Evolutionary conservation across 1,284 basidiomycete genomes (phyloP), one percentile per base, ranked within the genome.

Genomic region (Crocinoboletus sp.): DNA sequence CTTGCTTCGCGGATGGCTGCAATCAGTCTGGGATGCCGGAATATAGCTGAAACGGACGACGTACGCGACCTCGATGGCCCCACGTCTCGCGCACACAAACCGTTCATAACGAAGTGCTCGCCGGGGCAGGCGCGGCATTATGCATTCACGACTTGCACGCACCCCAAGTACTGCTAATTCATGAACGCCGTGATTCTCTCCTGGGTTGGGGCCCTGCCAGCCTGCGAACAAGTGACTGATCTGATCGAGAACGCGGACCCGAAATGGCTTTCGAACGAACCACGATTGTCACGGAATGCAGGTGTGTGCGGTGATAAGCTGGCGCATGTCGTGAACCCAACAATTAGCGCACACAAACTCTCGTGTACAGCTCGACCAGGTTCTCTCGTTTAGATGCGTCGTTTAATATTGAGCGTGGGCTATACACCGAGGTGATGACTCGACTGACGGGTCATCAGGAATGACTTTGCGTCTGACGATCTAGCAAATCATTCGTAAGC

Each of bases 1-100:
- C 56, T 57, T 45, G 44, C 43, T 61, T 57, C 48, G 43, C 59
- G 57, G 59, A 58, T 9, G 10, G 17, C 16, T 22, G 16, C 27
- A 30, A 30, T 36, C 0, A 10, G 15, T 9, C 16, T 19, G 15
- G 20, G n/a, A 16, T 30, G 39, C 4, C 28, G 6, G 41, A 32
- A 25, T 24, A 17, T 13, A 1, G 13, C 15, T 29, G 28, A 32
- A 24, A 24, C 20, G n/a, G 11, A 25, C 27, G 19, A 23, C 38
- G 10, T 8, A 16, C 32, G 13, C n/a, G n/a, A n/a, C n/a, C n/a
- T n/a, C n/a, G n/a, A n/a, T n/a, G n/a, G n/a, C n/a, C n/a, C n/a
- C n/a, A n/a, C n/a, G n/a, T n/a, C n/a, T n/a, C n/a, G n/a, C n/a
- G n/a, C n/a, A n/a, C n/a, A n/a, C n/a, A 30, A 16, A 36, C 25